A percentile compares a stretch with the other conserved stretches of the same genome.
Conservation (phyloP, 192 early-diverging fungal species). For the Cladochytrium replicatum region DNA sequence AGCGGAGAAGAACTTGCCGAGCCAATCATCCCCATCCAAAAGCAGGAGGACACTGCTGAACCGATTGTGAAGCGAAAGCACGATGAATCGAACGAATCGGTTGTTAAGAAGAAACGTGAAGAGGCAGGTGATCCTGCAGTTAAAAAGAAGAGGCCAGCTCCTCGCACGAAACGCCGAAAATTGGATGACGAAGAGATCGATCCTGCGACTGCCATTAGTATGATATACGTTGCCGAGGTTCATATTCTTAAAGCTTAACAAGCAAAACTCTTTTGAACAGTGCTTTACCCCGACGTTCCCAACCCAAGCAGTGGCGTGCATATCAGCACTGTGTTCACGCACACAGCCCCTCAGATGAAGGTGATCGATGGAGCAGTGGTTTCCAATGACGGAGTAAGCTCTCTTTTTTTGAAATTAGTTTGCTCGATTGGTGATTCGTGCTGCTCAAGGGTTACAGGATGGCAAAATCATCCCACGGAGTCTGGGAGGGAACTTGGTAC, state of each 20-base stretch:
- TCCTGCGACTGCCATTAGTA: conserved; percentile 29
- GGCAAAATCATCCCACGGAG: conserved; percentile 67
- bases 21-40: background rate
- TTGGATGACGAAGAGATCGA: conserved; percentile 24
- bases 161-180: background rate
- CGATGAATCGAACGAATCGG: background rate
- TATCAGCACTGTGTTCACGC: conserved; percentile 49
- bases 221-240: background rate
- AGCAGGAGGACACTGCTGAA: background rate
- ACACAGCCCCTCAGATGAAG: conserved; percentile 57
- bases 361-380: conserved; percentile 48
- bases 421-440: background rate
- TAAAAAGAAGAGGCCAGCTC: conserved; percentile 9
- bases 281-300: conserved; percentile 62
- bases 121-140: background rate
- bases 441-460: conserved; percentile 49
- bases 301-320: conserved; percentile 42
- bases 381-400: conserved; percentile 46
- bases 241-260: background rate
- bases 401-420: background rate
- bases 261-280: conserved; percentile 13
- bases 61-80: background rate
- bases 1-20: background rate
- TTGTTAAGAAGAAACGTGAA: background rate
- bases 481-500: conserved; percentile 64